phyloP scores from a whole-genome alignment of 176 grass and related monocot genomes.

The Microstegium vimineum region DNA sequence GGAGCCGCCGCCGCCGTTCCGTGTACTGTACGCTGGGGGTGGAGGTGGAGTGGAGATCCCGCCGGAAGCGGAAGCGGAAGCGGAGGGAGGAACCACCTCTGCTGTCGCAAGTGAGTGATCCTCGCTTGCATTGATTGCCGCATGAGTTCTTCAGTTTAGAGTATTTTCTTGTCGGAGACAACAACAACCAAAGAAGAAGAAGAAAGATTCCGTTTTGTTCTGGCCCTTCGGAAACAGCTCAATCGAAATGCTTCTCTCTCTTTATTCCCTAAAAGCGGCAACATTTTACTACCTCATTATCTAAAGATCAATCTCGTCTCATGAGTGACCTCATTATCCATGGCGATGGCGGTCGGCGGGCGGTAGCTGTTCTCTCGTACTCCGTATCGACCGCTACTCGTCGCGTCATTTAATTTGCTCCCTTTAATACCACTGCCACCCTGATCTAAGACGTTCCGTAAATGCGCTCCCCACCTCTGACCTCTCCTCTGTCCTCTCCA shows the following conservation, averaged over 20 bases:
- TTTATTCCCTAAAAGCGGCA: neutral
- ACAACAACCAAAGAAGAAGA: neutral
- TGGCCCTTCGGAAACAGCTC: neutral
- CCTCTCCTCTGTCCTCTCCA: too few species aligned
- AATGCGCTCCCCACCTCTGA: constrained; percentile 32
- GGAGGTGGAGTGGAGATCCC: neutral
- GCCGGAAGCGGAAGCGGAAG: too few species aligned
- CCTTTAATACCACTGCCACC: constrained; percentile 12
- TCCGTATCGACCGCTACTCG: neutral
- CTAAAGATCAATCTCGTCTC: neutral
- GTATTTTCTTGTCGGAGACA: neutral
- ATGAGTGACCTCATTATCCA: too few species aligned
- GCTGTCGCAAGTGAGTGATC: neutral
- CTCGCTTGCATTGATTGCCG: neutral
- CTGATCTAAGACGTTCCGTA: constrained; percentile 25
- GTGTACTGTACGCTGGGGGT: neutral
- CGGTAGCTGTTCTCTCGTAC: constrained; percentile 7
- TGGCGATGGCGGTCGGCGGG: too few species aligned
- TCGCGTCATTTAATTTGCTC: neutral
- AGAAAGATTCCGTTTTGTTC: neutral
- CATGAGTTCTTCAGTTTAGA: neutral
- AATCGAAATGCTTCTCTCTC: neutral
- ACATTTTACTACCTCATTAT: neutral
- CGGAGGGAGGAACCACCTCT: neutral
- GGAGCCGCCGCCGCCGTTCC: neutral